Evolutionary conservation across 2,329 filamentous ascomycete genomes (phyloP).

Genomic region (Conoideocrella luteorostrata): DNA sequence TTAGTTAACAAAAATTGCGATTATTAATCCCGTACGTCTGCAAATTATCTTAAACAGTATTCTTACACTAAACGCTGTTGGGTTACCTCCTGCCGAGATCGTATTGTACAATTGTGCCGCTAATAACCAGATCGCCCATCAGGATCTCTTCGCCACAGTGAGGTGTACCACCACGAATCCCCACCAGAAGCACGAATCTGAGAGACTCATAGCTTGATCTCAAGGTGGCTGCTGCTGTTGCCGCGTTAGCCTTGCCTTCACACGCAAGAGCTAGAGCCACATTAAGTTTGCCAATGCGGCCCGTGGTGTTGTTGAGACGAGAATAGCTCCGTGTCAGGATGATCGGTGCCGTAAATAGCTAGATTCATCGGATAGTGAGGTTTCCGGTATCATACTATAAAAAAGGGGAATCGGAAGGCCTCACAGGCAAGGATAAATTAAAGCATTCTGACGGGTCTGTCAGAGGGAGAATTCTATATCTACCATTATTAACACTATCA

Average conservation of each 20-base stretch:
- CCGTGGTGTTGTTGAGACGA: too few relatives aligned
- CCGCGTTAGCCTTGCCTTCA: conserved; percentile 23
- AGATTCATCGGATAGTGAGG: too few relatives aligned
- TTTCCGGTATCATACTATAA: too few relatives aligned
- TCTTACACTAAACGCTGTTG: conserved; percentile 17
- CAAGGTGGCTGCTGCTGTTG: conserved; percentile 19
- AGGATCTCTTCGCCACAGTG: conserved; percentile 14
- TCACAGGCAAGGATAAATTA: too few relatives aligned
- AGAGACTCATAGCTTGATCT: conserved; percentile 26
- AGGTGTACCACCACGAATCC: conserved; percentile 32
- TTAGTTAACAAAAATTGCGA: conserved; percentile 17
- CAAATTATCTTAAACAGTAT: conserved; percentile 18
- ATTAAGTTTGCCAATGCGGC: conserved; percentile 17
- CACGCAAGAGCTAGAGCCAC: conserved; percentile 18
- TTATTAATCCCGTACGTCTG: conserved; percentile 20
- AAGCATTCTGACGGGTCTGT: too few relatives aligned
- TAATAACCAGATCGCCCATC: conserved; percentile 26
- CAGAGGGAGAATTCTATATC: too few relatives aligned
- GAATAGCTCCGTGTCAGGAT: too few relatives aligned
- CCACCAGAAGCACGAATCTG: conserved; percentile 28
- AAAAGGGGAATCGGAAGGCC: too few relatives aligned
- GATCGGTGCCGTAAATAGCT: too few relatives aligned
- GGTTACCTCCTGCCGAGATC: conserved; percentile 21
- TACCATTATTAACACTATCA: too few relatives aligned
- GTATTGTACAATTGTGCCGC: conserved; percentile 21